phyloP scores from a whole-genome alignment of 805 yeast species.

The Starmerella bombicola region DNA sequence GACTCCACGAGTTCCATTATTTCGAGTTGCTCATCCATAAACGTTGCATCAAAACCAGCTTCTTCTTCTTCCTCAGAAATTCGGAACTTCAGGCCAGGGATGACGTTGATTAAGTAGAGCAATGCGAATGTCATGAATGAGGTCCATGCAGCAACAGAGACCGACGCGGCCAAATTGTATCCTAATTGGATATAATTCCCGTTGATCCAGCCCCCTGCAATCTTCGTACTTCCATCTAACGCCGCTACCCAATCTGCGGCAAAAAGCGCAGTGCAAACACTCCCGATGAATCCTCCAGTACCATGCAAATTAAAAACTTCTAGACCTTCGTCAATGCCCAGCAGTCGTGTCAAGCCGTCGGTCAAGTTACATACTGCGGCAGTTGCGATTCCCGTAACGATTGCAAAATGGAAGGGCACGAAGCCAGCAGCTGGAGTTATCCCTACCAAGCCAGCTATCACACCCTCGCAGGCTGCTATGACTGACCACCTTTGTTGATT shows the following conservation, averaged over 20 bases:
- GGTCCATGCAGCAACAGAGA: constrained; percentile 14
- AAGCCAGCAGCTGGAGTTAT: constrained; percentile 95
- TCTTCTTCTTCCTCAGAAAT: constrained; percentile 9
- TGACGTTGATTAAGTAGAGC: constrained; percentile 5
- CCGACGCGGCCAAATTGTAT: constrained; percentile 11
- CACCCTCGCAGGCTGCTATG: constrained; percentile 86
- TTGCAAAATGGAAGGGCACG: constrained; percentile 72
- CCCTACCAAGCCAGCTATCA: constrained; percentile 84
- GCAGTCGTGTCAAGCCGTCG: constrained; percentile 56
- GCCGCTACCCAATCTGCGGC: constrained; percentile 33
- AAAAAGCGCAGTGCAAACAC: constrained; percentile 74
- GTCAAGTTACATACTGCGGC: constrained; percentile 73
- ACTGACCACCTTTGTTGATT: constrained; percentile 78
- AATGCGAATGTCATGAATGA: constrained; percentile 6
- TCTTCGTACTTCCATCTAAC: constrained; percentile 9
- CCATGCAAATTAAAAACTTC: constrained; percentile 65
- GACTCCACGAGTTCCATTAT: no score
- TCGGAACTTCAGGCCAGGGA: constrained; percentile 11
- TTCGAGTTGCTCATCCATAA: constrained; percentile 11
- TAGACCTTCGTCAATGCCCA: constrained; percentile 83
- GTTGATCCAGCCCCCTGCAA: constrained; percentile 16
- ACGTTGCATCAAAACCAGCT: constrained; percentile 7
- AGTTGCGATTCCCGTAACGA: constrained; percentile 59
- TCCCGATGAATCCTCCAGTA: constrained; percentile 31
- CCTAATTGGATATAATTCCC: constrained; percentile 13